Base-by-base conservation (phyloP, 2,329 filamentous ascomycete genomes). In the Pseudogymnoascus sp. region DNA sequence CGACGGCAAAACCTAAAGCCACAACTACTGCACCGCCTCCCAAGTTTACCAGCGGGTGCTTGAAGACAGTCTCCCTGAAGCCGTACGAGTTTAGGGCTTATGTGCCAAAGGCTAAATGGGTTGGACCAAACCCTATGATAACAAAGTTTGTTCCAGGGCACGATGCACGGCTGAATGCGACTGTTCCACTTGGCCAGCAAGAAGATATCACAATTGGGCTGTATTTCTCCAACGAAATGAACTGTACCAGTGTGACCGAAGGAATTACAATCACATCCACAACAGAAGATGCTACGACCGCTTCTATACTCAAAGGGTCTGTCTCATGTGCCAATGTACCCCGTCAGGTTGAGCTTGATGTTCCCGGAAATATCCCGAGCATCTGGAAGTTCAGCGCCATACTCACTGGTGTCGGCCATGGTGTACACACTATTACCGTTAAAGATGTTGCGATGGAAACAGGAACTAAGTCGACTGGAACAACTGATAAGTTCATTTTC, bases 161-260 rank as follows among this genome's bases (percentile, higher is more conserved):
- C 67, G 83, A 86, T 69, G 74, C 74, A 11, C 79, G 82, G 2
- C 69, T 85, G 3, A 62, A 78, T 5, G 83, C 83, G 0, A 78
- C 73, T 26, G 50, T 56, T 56, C 50, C 50, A 5, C 50, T 56
- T 56, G 76, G 42, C 24, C 47, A 19, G 14, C 31, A 42, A 47
- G 59, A 61, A n/a, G 29, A 33, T 19, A 50, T 64, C 7, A 71
- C 79, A 7, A 74, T 87, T 47, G 77, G 80, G 60, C 64, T 88
- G 2, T 79, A 83, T 40, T 88, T 86, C 71, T 86, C 84, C 0
- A 76, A 76, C 1, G 74, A 80, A 53, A 87, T 88, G 85, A 77
- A 83, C 68, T 88, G 85, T 70, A 75, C 80, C 16, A 75, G 74
- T 0, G 75, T 87, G 11, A 79, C 77, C 0, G 70, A 78, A 4